Conservation (phyloP, 192 early-diverging fungal genomes). For the Allomyces javanicus region DNA sequence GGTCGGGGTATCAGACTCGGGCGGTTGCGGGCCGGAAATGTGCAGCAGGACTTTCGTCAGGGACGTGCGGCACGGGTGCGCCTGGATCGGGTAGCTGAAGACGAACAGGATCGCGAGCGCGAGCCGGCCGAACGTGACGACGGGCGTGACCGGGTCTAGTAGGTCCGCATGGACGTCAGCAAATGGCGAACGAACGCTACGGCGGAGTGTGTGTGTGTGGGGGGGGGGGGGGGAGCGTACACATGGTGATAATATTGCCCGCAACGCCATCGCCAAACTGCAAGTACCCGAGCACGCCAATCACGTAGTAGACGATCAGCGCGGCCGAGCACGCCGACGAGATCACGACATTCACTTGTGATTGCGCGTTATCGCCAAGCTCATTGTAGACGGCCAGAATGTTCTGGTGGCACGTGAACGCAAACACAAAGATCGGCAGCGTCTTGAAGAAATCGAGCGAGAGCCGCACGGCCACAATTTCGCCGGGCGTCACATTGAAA, state of each 20-base stretch:
- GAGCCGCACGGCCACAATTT: conserved; percentile 36
- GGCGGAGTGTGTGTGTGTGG: background rate
- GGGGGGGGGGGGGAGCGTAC: conserved; percentile 24
- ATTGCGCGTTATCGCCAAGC: conserved; percentile 57
- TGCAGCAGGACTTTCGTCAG: conserved; percentile 59
- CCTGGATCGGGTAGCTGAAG: conserved; percentile 82
- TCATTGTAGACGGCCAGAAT: conserved; percentile 95
- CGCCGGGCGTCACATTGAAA: conserved; percentile 32
- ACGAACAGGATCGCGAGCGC: conserved; percentile 76
- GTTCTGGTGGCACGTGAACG: conserved; percentile 68
- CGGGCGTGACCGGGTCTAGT: conserved; percentile 35
- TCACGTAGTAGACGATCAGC: conserved; percentile 53
- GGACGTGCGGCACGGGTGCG: conserved; percentile 72
- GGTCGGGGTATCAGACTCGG: background rate
- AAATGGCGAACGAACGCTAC: conserved; percentile 1
- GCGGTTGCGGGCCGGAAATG: background rate
- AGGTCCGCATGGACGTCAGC: too few species aligned
- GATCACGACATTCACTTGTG: conserved; percentile 47
- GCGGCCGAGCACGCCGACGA: conserved; percentile 54
- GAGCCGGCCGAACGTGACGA: conserved; percentile 69
- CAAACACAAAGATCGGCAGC: conserved; percentile 94
- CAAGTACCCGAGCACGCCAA: conserved; percentile 81
- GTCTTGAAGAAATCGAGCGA: conserved; percentile 44
- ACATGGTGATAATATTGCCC: conserved; percentile 64
- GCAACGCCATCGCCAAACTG: conserved; percentile 67